Evolutionary conservation across 2,329 filamentous ascomycete genomes (phyloP), one percentile per base, ranked within the genome.

Genomic region (Allantophomopsis cytisporea): DNA sequence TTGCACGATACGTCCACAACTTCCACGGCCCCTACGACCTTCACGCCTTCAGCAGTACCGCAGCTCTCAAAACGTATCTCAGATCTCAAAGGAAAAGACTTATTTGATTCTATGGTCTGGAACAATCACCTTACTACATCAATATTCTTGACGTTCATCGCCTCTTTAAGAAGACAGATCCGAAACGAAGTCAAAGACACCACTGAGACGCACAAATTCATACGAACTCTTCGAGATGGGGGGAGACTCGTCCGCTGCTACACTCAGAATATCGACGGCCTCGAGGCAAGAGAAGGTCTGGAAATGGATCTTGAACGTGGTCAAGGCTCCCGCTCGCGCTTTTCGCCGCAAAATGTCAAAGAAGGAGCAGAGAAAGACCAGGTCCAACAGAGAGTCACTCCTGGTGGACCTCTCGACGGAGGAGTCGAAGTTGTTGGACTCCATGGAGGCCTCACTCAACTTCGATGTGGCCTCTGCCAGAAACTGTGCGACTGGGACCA

Each of bases 251-350:
- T 83, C 23, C 65, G 80, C 31, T 82, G 79, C 50, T 85, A 85
- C 50, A 84, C 80, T 0, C 80, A 85, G 48, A 85, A 84, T 46
- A 84, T 85, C 46, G 80, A 85, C 47, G 74, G 76, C 44, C 72
- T 85, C 6, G 80, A 85, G 52, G 74, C 78, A 50, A 76, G 80
- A 41, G 76, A 82, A 34, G 80, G 79, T 3, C 61, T 84, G 3
- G 73, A 68, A 13, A 81, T 76, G 0, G 69, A 76, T 39, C 62
- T 84, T 7, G 60, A 63, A 10, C 64, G 71, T 23, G 80, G 80
- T 0, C 70, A 75, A 1, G 80, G 80, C 1, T 74, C 67, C 47
- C 67, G 71, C 32, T 68, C 70, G 10, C 64, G 76, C 2, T 80
- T 80, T 48, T 74, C 70, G 36, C 33, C 45, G 13, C 50, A 65